Evolutionary conservation across 2,329 filamentous ascomycete species (phyloP).

Genomic region (Phaeomoniella chlamydospora): DNA sequence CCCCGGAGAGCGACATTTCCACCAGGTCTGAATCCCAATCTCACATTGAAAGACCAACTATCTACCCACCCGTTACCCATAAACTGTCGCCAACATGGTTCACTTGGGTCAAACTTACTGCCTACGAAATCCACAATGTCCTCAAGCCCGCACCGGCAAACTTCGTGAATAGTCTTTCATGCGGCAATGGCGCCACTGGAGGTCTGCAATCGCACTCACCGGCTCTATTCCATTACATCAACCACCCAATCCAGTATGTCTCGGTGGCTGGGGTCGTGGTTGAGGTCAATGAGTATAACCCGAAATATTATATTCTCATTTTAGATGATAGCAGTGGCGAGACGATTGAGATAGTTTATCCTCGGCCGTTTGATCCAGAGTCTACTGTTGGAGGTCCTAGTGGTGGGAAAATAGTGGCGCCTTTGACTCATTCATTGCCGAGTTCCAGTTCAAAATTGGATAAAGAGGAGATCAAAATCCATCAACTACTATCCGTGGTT

Average conservation of each 20-base stretch:
- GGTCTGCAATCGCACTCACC: slow-evolving; percentile 25
- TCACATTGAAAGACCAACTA: slow-evolving; percentile 12
- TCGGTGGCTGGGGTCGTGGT: slow-evolving; percentile 58
- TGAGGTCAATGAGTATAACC: slow-evolving; percentile 26
- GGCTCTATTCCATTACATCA: slow-evolving; percentile 49
- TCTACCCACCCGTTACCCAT: slow-evolving; percentile 48
- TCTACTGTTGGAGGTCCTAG: background rate
- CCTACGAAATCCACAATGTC: slow-evolving; percentile 34
- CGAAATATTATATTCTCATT: slow-evolving; percentile 27
- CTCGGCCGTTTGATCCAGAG: slow-evolving; percentile 19
- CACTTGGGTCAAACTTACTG: slow-evolving; percentile 47
- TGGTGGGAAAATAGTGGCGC: background rate
- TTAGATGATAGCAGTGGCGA: slow-evolving; percentile 48
- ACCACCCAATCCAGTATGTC: slow-evolving; percentile 65
- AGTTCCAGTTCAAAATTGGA: background rate
- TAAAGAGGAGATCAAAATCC: slow-evolving; percentile 3
- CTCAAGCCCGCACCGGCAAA: slow-evolving; percentile 3
- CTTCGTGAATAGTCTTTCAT: background rate
- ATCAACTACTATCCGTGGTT: slow-evolving; percentile 20
- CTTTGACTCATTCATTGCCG: background rate
- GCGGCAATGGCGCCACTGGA: slow-evolving; percentile 1
- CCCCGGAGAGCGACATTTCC: no score
- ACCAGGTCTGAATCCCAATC: background rate
- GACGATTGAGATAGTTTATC: slow-evolving; percentile 39
- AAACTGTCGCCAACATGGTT: slow-evolving; percentile 45